phyloP scores from a whole-genome alignment of 768 basidiomycete genomes.

The Dioszegia hungarica region DNA sequence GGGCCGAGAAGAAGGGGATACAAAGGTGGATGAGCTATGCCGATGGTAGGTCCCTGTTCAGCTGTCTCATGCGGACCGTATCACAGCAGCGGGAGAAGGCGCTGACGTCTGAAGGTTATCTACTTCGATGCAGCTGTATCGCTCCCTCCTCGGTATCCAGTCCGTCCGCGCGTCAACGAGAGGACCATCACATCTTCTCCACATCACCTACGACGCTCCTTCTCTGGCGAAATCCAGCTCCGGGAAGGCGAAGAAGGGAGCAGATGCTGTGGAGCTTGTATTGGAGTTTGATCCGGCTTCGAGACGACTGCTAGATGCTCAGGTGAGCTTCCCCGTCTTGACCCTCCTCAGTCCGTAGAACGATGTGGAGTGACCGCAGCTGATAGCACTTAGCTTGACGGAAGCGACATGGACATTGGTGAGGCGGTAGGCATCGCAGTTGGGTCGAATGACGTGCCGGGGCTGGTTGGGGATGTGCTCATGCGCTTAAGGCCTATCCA shows the following conservation, averaged over 20 bases:
- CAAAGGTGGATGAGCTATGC: constrained; percentile 46
- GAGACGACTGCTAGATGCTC: constrained; percentile 31
- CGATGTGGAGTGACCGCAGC: too few species aligned
- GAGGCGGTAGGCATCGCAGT: constrained; percentile 33
- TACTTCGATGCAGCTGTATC: constrained; percentile 63
- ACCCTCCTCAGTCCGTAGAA: too few species aligned
- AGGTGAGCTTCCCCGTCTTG: constrained; percentile 27
- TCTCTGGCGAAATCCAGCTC: neutral
- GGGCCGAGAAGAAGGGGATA: constrained; percentile 55
- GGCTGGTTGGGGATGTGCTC: constrained; percentile 41
- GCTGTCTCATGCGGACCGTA: neutral
- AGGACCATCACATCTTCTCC: constrained; percentile 71
- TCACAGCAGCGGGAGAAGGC: neutral
- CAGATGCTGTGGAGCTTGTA: constrained; percentile 10
- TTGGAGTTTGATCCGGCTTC: constrained; percentile 31
- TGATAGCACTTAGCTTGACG: constrained; percentile 24
- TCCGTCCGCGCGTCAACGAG: constrained; percentile 53
- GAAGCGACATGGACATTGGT: constrained; percentile 33
- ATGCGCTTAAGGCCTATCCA: constrained; percentile 16
- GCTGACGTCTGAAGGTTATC: constrained; percentile 58
- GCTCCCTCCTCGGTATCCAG: constrained; percentile 59
- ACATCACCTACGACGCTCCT: constrained; percentile 57
- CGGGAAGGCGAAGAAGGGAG: neutral
- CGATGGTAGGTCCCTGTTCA: constrained; percentile 52
- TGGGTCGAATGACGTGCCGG: constrained; percentile 39